Conservation (phyloP, 768 basidiomycete genomes). For the Tulasnella sp. region DNA sequence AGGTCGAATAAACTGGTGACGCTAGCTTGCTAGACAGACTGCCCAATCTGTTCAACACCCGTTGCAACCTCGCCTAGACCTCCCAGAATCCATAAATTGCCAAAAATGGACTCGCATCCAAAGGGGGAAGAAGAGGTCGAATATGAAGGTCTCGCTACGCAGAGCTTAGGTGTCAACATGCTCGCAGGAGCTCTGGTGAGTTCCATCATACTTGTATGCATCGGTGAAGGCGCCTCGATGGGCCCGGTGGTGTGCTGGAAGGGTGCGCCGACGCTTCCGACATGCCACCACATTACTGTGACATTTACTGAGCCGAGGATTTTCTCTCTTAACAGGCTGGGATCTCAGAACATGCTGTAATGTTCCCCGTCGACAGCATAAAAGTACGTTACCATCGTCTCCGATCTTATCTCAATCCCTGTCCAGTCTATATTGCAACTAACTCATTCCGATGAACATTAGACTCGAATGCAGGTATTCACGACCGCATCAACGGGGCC, state of each 20-base stretch:
- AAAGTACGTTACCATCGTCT: slow-evolving; percentile 49
- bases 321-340: slow-evolving; percentile 54
- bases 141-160: slow-evolving; percentile 58
- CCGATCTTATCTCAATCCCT: not conserved
- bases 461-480: slow-evolving; percentile 99
- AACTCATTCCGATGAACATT: slow-evolving; percentile 4
- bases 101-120: slow-evolving; percentile 22
- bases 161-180: slow-evolving; percentile 88
- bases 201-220: slow-evolving; percentile 20
- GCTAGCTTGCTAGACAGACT: too few species aligned
- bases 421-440: not conserved
- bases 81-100: too few species aligned
- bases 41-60: too few species aligned
- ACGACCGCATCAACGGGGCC: slow-evolving; percentile 68
- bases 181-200: slow-evolving; percentile 88
- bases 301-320: slow-evolving; percentile 8
- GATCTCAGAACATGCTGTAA: slow-evolving; percentile 97
- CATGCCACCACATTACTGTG: not conserved
- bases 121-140: slow-evolving; percentile 46
- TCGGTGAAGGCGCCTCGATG: not conserved
- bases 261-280: not conserved
- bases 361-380: slow-evolving; percentile 97
- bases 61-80: too few species aligned
- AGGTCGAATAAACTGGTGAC: too few species aligned
- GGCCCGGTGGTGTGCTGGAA: not conserved